Conservation (phyloP, 2,329 filamentous ascomycete genomes). For the Huntiella abstrusa region DNA sequence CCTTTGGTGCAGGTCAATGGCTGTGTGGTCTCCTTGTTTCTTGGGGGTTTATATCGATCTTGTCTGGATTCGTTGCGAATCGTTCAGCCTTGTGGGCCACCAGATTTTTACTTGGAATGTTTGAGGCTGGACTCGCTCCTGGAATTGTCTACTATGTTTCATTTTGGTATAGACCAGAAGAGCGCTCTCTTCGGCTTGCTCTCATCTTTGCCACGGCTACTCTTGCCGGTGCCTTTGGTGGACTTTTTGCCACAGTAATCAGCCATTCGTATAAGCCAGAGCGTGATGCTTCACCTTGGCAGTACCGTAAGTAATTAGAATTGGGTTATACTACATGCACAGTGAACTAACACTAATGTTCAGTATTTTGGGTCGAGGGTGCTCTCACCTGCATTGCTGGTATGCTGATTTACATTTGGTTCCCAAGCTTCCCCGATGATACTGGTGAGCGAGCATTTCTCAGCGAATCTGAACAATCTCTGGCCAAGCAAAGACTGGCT, state of each 20-base stretch:
- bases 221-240: constrained; percentile 53
- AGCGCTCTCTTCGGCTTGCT: constrained; percentile 50
- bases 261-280: constrained; percentile 47
- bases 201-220: constrained; percentile 53
- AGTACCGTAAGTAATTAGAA: constrained; percentile 42
- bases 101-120: constrained; percentile 46
- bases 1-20: constrained; percentile 41
- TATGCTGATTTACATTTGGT: constrained; percentile 42
- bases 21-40: constrained; percentile 45
- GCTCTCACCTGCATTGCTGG: constrained; percentile 46
- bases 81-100: constrained; percentile 46
- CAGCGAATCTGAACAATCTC: constrained; percentile 33
- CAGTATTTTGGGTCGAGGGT: constrained; percentile 42
- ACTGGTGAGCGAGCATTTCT: constrained; percentile 32
- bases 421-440: constrained; percentile 45
- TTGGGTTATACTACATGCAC: neutral
- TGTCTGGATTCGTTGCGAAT: constrained; percentile 42
- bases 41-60: constrained; percentile 50
- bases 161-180: constrained; percentile 53
- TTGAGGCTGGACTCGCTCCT: constrained; percentile 54
- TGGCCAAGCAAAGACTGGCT: constrained; percentile 28
- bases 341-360: neutral
- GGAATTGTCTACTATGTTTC: constrained; percentile 51
- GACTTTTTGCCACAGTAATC: constrained; percentile 53
- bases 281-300: constrained; percentile 45